Base-by-base conservation (phyloP, 805 yeast genomes). In the Candida morakotiae region DNA sequence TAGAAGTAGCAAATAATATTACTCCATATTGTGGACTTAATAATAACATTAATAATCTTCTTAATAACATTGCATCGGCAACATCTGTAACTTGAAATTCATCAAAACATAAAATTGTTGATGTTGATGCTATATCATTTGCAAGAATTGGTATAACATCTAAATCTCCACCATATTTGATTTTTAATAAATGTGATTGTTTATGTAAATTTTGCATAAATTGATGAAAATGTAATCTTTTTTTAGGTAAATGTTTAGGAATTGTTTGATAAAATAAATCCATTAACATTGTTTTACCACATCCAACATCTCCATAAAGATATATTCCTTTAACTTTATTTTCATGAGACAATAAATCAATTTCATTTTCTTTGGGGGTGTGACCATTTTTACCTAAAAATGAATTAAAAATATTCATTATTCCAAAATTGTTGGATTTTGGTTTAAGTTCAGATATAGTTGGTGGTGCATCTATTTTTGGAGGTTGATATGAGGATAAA, bases 201-300 rank as follows among this genome's bases (percentile, higher is more conserved):
- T 86, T 87, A 62, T 93, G 98, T 32, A 93, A 73, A 48, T 79
- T 76, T 56, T 93, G 98, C 97, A 93, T 93, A 59, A 93, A 93
- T 49, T 88, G 95, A 60, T 93, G 98, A 69, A 93, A 93, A 60
- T 93, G 98, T 32, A 91, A 69, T 46, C 98, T 72, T 49, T 70
- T 74, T 52, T 88, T 87, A 9, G 91, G 74, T 41, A 93, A 66
- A 54, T 83, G 86, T 0, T 60, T 35, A 0, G 98, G 97, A 13
- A 91, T 74, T 0, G 96, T 87, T 15, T 77, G 68, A 61, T 89
- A 93, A 52, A 93, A 93, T 47, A 93, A 68, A 60, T 93, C 98
- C 98, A 93, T 91, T 42, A 93, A 68, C 97, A 93, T 91, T 6
- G 98, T 93, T 56, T 93, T 91, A 3, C 98, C 98, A 60, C 98